These are phyloP conservation scores for Sophora flavescens DNA, from an alignment of 306 rosid genomes.

Conservation along the genomic window DNA sequence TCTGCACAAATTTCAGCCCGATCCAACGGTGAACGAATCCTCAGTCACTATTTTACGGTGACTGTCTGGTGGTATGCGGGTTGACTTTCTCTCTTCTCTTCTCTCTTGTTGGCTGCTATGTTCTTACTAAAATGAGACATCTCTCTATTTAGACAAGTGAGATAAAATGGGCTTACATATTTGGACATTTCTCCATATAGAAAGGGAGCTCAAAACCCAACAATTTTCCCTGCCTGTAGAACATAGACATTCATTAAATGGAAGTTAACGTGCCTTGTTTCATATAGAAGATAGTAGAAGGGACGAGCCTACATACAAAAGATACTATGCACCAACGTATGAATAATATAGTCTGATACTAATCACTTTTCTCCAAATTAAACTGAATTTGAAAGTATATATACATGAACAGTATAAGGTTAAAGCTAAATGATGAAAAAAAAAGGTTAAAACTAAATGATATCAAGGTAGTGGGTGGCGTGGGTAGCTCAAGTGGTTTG, in stretches of 20 bases:
- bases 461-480: background rate
- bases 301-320: background rate
- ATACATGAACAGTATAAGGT: background rate
- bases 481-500: no score
- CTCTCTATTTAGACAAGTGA: no score
- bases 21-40: no score
- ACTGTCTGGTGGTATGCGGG: no score
- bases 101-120: no score
- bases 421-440: background rate
- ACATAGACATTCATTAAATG: conserved; percentile 16
- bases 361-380: background rate
- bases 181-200: no score
- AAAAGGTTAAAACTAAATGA: background rate
- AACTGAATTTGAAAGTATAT: background rate
- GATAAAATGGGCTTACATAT: no score
- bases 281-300: background rate
- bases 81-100: no score
- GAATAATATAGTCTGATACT: background rate
- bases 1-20: no score
- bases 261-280: conserved; percentile 24
- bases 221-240: background rate
- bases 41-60: no score
- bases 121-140: no score
- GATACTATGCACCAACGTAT: background rate
- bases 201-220: no score